Evolutionary conservation across 2,329 filamentous ascomycete species (phyloP), one percentile per base, ranked within the genome.

Genomic region (Aphanocladium album): DNA sequence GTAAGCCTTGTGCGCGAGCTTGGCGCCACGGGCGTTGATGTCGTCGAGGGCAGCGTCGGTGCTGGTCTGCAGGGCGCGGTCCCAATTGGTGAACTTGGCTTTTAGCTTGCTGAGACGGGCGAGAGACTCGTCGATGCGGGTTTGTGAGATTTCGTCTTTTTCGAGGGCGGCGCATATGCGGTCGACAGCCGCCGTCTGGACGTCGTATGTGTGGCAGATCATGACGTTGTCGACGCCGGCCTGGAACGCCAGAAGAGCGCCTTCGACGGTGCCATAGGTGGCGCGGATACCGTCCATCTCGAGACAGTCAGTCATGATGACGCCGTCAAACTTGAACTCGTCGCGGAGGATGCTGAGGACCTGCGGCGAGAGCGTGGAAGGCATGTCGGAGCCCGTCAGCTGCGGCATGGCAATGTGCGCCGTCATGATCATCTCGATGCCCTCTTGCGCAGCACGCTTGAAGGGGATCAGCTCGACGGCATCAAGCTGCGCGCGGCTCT

Each of bases 361-460:
- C 19, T 69, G 62, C n/a, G 67, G 53, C 5, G 67, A 68, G 19
- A 69, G 45, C 1, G 67, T 69, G 12, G 67, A 62, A 2, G 67
- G 67, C 11, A 64, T 49, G 2, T 63, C 49, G 17, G 64, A 63
- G n/a, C 64, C 64, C 1, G 60, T 60, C 9, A 68, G 35, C 61
- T 64, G 61, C 17, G 67, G 67, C 12, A 69, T 51, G 2, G 67
- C 66, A 23, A 68, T 69, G 60, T 69, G 67, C 39, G 67, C 67
- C 14, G 67, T 69, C 67, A 69, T 69, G 58, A 69, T 58, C 67
- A 68, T 68, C 60, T 69, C 67, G 43, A 69, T 65, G 43, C 60
- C 65, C 4, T 67, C 61, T 4, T 39, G 60, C 2, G 62, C 64
- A 0, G 66, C 67, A 1, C 60, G 61, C 4, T 58, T 57, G 43